phyloP scores from a whole-genome alignment of 495 filamentous ascomycete genomes.

The Hypoxylon cercidicola region DNA sequence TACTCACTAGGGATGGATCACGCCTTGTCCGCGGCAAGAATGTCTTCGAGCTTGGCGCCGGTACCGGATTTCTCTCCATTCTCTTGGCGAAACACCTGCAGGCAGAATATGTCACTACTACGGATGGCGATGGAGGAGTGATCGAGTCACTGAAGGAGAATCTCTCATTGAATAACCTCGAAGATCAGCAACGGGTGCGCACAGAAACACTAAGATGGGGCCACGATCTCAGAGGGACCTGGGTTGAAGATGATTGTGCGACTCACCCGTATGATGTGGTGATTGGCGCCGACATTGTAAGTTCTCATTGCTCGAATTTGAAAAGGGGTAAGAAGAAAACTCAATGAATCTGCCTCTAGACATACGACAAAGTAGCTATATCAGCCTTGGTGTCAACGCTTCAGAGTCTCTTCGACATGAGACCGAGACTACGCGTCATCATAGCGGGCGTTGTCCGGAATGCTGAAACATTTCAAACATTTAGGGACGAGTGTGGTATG shows the following conservation, averaged over 20 bases:
- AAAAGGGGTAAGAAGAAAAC: neutral
- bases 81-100: constrained; percentile 74
- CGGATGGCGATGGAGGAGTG: constrained; percentile 76
- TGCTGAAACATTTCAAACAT: constrained; percentile 47
- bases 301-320: constrained; percentile 12
- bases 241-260: constrained; percentile 41
- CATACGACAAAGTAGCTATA: constrained; percentile 50
- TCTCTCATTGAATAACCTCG: constrained; percentile 65
- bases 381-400: constrained; percentile 49
- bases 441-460: constrained; percentile 52
- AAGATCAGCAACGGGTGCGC: constrained; percentile 49
- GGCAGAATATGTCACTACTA: constrained; percentile 69
- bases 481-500: constrained; percentile 47
- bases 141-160: constrained; percentile 69
- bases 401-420: constrained; percentile 43
- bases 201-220: constrained; percentile 65
- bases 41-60: constrained; percentile 81
- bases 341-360: constrained; percentile 22
- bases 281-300: constrained; percentile 57
- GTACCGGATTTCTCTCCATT: constrained; percentile 81
- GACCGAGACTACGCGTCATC: constrained; percentile 44
- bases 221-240: constrained; percentile 38
- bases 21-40: constrained; percentile 62
- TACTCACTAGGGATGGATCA: constrained; percentile 47
- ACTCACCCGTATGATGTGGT: constrained; percentile 45